These are phyloP conservation scores for Eucalyptus cladocalyx DNA, from an alignment of 345 rosid genomes.

Conservation along the genomic window DNA sequence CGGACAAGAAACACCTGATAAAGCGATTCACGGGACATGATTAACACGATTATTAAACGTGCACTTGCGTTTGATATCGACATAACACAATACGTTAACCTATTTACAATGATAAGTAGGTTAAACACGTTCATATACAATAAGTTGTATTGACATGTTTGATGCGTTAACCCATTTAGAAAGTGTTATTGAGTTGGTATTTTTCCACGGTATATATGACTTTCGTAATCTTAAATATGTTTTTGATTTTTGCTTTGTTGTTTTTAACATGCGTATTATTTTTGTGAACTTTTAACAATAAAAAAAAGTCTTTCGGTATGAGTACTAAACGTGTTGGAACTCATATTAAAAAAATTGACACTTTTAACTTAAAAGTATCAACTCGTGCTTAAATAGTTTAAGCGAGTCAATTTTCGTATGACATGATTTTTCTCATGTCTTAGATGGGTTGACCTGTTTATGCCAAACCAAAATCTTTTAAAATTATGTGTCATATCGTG, in stretches of 20 bases:
- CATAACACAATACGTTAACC: background rate
- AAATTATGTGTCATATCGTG: background rate
- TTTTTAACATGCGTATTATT: background rate
- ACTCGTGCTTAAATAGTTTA: background rate
- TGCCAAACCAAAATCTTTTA: background rate
- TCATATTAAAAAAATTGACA: background rate
- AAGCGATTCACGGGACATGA: background rate
- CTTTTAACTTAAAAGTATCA: background rate
- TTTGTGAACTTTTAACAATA: background rate
- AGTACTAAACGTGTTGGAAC: background rate
- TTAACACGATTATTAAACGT: background rate
- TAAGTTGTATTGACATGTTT: background rate
- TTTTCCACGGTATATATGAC: background rate
- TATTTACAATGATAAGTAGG: background rate
- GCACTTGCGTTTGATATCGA: rapidly evolving
- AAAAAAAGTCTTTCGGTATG: background rate
- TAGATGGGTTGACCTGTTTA: background rate
- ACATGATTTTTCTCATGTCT: background rate
- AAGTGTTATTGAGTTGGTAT: background rate
- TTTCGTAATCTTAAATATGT: background rate
- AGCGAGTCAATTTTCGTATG: background rate
- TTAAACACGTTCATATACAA: background rate
- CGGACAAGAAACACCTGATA: background rate
- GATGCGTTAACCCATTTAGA: background rate
- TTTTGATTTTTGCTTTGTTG: background rate